A percentile compares a stretch with the other conserved stretches of the same genome.
Evolutionary conservation across 148 eudicot genomes (phyloP).

Genomic region (Silene uniflora): DNA sequence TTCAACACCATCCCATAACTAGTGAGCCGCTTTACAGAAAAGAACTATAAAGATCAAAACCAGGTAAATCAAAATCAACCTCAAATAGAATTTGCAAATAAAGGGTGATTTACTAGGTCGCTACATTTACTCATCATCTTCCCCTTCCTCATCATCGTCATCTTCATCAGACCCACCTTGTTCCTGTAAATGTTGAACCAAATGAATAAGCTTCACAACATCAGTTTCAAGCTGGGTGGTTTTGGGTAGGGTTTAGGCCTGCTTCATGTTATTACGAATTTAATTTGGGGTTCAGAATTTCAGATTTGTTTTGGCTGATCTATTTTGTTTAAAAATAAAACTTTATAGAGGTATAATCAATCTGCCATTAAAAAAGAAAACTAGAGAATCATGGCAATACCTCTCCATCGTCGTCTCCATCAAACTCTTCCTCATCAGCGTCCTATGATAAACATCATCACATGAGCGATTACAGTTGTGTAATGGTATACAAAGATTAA

Average conservation of each 20-base stretch:
- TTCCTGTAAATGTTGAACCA: slow-evolving; percentile 26
- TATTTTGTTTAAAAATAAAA: too few relatives aligned
- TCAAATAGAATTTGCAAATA: slow-evolving; percentile 12
- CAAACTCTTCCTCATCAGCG: slow-evolving; percentile 73
- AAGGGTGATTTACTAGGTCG: background rate
- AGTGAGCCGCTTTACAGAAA: slow-evolving; percentile 27
- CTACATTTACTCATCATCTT: slow-evolving; percentile 32
- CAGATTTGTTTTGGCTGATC: too few relatives aligned
- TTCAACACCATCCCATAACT: slow-evolving; percentile 16
- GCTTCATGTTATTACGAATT: too few relatives aligned
- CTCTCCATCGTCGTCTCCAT: slow-evolving; percentile 60
- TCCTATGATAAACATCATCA: slow-evolving; percentile 45
- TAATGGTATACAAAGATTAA: background rate
- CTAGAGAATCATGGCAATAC: slow-evolving; percentile 26
- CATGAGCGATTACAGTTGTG: background rate
- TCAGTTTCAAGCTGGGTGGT: too few relatives aligned
- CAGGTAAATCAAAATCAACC: slow-evolving; percentile 5
- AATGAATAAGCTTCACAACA: background rate
- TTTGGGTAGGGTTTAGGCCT: too few relatives aligned
- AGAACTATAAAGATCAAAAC: slow-evolving; percentile 1
- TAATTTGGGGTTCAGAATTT: too few relatives aligned
- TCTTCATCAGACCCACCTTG: slow-evolving; percentile 33
- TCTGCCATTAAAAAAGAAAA: too few relatives aligned
- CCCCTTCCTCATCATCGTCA: slow-evolving; percentile 39
- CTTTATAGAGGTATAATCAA: too few relatives aligned